These are phyloP conservation scores for Hemileia vastatrix DNA, from an alignment of 1,284 basidiomycete species.

Conservation along the genomic window DNA sequence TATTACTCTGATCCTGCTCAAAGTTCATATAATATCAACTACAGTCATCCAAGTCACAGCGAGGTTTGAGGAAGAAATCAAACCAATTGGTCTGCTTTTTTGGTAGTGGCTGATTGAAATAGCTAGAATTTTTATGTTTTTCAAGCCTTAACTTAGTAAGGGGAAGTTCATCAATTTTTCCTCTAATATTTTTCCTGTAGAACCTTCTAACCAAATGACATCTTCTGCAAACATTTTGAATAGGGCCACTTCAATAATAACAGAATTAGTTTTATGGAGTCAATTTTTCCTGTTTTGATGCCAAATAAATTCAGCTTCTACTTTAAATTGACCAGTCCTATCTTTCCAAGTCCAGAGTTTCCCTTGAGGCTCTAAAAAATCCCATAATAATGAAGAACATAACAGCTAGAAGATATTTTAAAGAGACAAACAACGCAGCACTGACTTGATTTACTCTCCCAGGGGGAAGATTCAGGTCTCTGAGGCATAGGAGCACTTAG, in stretches of 20 bases:
- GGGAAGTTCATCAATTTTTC: slow-evolving; percentile 64
- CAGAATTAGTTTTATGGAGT: slow-evolving; percentile 93
- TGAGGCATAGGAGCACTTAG: slow-evolving; percentile 9
- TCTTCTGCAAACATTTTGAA: slow-evolving; percentile 96
- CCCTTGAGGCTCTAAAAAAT: slow-evolving; percentile 48
- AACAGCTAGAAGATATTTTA: not conserved
- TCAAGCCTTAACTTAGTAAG: slow-evolving; percentile 51
- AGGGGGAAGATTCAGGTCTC: slow-evolving; percentile 25
- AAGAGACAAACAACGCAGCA: slow-evolving; percentile 18
- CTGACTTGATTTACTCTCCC: slow-evolving; percentile 22
- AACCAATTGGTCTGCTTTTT: slow-evolving; percentile 80
- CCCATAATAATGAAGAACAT: slow-evolving; percentile 4
- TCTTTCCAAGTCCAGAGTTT: slow-evolving; percentile 82
- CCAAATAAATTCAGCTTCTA: slow-evolving; percentile 92
- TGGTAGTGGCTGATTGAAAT: slow-evolving; percentile 37
- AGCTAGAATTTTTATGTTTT: slow-evolving; percentile 29
- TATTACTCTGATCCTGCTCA: slow-evolving; percentile 93
- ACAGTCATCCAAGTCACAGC: slow-evolving; percentile 94
- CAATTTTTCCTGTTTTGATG: slow-evolving; percentile 80
- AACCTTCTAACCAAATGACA: slow-evolving; percentile 66
- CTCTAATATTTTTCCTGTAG: slow-evolving; percentile 47
- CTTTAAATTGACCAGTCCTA: slow-evolving; percentile 87
- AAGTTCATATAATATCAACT: slow-evolving; percentile 87
- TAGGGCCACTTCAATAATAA: slow-evolving; percentile 91
- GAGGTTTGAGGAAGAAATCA: slow-evolving; percentile 93